Conservation (phyloP, 2,329 filamentous ascomycete genomes). For the Golovinomyces cichoracearum region DNA sequence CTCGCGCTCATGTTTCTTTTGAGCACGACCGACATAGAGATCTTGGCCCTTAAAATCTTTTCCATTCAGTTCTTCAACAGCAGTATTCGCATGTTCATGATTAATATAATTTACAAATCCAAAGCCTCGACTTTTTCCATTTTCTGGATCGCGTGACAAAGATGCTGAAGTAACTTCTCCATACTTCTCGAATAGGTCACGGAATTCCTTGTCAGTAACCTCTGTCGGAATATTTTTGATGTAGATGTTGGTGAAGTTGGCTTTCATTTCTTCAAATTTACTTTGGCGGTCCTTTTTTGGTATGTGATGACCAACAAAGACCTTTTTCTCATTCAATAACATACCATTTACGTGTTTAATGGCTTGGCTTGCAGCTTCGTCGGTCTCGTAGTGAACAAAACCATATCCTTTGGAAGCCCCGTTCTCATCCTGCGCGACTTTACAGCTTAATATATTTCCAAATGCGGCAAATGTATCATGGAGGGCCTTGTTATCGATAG, state of each 20-base stretch:
- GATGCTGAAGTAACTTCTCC: slow-evolving; percentile 91
- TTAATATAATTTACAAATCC: slow-evolving; percentile 90
- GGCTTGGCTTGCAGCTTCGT: slow-evolving; percentile 82
- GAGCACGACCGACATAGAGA: slow-evolving; percentile 88
- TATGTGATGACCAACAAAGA: slow-evolving; percentile 96
- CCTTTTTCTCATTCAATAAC: slow-evolving; percentile 99
- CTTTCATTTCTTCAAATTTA: slow-evolving; percentile 99
- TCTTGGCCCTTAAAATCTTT: slow-evolving; percentile 85
- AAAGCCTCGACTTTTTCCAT: slow-evolving; percentile 78
- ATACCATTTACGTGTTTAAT: slow-evolving; percentile 99
- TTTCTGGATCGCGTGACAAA: slow-evolving; percentile 61
- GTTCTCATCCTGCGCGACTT: slow-evolving; percentile 92
- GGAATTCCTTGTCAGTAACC: slow-evolving; percentile 81
- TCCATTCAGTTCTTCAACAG: slow-evolving; percentile 77
- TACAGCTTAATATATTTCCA: slow-evolving; percentile 97
- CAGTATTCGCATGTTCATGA: slow-evolving; percentile 62
- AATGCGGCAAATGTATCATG: slow-evolving; percentile 98
- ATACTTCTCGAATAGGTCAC: slow-evolving; percentile 68
- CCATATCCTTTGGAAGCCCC: slow-evolving; percentile 96
- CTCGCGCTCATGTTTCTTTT: slow-evolving; percentile 99
- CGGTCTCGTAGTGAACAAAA: slow-evolving; percentile 98
- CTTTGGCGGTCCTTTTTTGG: slow-evolving; percentile 99
- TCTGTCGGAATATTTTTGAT: slow-evolving; percentile 89
- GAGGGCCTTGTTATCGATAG: slow-evolving; percentile 99
- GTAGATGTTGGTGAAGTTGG: slow-evolving; percentile 99